Evolutionary conservation across 352 stramenopile genomes (phyloP).

Genomic region (Phytopythium oedochilum): DNA sequence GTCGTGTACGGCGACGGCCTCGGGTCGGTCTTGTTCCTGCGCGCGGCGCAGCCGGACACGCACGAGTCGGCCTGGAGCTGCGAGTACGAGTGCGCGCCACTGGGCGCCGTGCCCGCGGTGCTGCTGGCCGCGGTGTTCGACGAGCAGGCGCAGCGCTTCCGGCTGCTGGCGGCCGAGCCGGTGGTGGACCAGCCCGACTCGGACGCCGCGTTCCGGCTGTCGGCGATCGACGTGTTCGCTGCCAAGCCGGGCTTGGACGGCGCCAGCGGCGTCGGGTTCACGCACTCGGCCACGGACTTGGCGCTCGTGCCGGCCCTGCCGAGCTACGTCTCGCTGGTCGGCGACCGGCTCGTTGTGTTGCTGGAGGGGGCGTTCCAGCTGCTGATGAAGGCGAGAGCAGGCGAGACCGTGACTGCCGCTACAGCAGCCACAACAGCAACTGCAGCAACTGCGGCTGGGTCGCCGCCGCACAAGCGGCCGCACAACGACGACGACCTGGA

Average conservation of each 20-base stretch:
- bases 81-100: constrained; percentile 50
- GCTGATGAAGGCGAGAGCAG: constrained; percentile 26
- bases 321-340: constrained; percentile 44
- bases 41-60: constrained; percentile 20
- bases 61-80: constrained; percentile 27
- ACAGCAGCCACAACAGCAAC: not conserved
- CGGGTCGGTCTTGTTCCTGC: constrained; percentile 48
- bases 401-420: not conserved
- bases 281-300: constrained; percentile 36
- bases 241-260: constrained; percentile 24
- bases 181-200: constrained; percentile 38
- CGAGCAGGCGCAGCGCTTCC: constrained; percentile 27
- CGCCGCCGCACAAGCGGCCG: constrained; percentile 35
- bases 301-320: constrained; percentile 47
- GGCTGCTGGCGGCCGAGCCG: constrained; percentile 41
- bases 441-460: not conserved
- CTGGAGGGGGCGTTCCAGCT: constrained; percentile 54
- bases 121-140: constrained; percentile 48
- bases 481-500: constrained; percentile 51
- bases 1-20: constrained; percentile 66
- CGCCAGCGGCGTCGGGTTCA: constrained; percentile 23
- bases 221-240: constrained; percentile 28
- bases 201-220: constrained; percentile 50
- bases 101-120: constrained; percentile 27
- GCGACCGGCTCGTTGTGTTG: constrained; percentile 40